Conservation (phyloP, 192 early-diverging fungal genomes). For the Podila epicladia region DNA sequence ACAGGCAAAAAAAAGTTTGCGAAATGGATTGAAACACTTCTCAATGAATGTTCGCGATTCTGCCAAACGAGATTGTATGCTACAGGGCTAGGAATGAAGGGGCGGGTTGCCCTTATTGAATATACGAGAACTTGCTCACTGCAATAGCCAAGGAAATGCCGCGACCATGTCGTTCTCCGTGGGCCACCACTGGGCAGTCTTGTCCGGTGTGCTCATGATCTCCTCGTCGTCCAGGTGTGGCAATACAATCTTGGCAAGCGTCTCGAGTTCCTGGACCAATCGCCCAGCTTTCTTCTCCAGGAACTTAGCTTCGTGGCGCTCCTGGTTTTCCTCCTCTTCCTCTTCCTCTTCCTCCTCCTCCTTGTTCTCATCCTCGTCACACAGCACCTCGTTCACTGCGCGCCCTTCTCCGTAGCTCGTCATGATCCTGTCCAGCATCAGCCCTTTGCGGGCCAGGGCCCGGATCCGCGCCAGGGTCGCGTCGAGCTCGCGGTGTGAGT, state of each 20-base stretch:
- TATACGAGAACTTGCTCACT: not conserved
- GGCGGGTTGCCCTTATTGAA: no score
- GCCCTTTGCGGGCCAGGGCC: not conserved
- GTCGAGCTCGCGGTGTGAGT: not conserved
- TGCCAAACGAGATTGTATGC: no score
- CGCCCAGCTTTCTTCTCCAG: not conserved
- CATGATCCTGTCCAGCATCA: not conserved
- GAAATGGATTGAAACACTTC: no score
- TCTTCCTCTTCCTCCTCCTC: not conserved
- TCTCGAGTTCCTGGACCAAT: not conserved
- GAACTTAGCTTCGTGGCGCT: not conserved
- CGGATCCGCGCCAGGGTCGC: not conserved
- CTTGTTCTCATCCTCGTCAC: not conserved
- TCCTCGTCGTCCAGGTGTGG: constrained; percentile 2
- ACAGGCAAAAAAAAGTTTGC: no score
- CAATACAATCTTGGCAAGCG: not conserved
- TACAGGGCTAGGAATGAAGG: no score
- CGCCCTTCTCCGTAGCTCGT: not conserved
- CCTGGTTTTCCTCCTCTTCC: not conserved
- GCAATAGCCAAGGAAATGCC: not conserved
- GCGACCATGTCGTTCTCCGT: not conserved
- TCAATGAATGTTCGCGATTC: no score
- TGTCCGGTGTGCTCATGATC: not conserved
- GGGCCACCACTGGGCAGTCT: constrained; percentile 1
- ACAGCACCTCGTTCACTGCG: not conserved